A percentile compares a stretch with the other conserved stretches of the same genome.
phyloP scores from a whole-genome alignment of 257 asterid genomes.

The Fraxinus quadrangulata region DNA sequence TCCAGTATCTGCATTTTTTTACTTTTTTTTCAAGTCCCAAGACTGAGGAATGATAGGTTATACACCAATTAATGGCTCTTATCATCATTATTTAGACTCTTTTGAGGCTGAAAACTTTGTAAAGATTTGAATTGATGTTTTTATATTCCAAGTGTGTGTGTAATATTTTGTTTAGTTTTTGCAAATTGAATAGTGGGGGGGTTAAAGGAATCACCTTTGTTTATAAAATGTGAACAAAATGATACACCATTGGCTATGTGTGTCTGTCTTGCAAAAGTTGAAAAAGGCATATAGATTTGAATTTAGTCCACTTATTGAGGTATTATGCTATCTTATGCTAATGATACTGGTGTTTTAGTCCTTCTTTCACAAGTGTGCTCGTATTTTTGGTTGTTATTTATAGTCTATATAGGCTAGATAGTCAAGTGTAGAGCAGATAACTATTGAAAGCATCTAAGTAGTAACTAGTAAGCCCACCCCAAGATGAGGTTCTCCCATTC shows the following conservation, averaged over 20 bases:
- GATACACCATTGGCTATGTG: conserved; percentile 10
- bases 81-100: conserved; percentile 30
- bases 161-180: conserved; percentile 13
- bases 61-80: conserved; percentile 32
- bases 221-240: conserved; percentile 18
- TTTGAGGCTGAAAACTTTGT: background rate
- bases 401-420: no score
- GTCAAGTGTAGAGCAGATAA: no score
- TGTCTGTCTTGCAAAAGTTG: background rate
- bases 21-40: conserved; percentile 8
- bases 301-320: background rate
- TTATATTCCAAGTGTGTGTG: conserved; percentile 5
- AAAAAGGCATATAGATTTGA: background rate
- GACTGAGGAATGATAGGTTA: conserved; percentile 34
- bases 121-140: background rate
- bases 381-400: background rate
- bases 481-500: no score
- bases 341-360: background rate
- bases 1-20: conserved; percentile 23
- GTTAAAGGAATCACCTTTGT: conserved; percentile 19
- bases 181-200: conserved; percentile 29
- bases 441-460: no score
- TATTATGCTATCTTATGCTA: no score
- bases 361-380: background rate
- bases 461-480: no score